phyloP scores from a whole-genome alignment of 768 basidiomycete genomes.

The Tulasnella sp. region DNA sequence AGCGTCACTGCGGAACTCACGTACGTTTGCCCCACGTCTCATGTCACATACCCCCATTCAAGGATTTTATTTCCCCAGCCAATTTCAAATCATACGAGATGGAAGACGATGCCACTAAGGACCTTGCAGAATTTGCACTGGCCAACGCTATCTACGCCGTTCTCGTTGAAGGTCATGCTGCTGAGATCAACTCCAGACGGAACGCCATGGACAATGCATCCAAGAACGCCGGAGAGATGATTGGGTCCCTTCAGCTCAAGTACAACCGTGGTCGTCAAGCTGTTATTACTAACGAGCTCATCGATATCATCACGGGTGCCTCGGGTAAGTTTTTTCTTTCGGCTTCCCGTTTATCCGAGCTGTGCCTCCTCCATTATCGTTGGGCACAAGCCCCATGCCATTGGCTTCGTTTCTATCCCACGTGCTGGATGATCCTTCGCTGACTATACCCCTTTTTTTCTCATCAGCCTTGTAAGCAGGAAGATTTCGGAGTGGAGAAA shows the following conservation, averaged over 20 bases:
- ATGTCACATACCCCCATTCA: not conserved
- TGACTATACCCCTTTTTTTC: too few species aligned
- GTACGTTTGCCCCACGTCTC: conserved; percentile 35
- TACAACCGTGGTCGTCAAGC: conserved; percentile 99
- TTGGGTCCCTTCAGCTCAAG: conserved; percentile 73
- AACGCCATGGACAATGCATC: conserved; percentile 99
- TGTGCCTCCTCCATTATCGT: too few species aligned
- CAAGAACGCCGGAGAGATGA: conserved; percentile 97
- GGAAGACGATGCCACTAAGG: conserved; percentile 91
- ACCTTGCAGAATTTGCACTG: conserved; percentile 88
- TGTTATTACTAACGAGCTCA: conserved; percentile 90
- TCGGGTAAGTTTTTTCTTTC: conserved; percentile 11
- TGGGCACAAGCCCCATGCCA: too few species aligned
- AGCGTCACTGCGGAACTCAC: conserved; percentile 67
- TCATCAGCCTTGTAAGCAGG: too few species aligned
- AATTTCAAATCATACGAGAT: conserved; percentile 95
- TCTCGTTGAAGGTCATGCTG: conserved; percentile 90
- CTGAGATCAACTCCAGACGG: conserved; percentile 87
- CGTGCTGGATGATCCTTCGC: too few species aligned
- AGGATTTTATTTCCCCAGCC: conserved; percentile 33
- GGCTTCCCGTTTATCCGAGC: too few species aligned
- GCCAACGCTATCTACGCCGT: conserved; percentile 95
- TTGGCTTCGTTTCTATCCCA: too few species aligned
- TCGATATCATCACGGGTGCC: conserved; percentile 82
- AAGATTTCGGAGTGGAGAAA: too few species aligned